Conservation (phyloP, 1,139 yeast genomes). For the Suhomyces ambrosiae region DNA sequence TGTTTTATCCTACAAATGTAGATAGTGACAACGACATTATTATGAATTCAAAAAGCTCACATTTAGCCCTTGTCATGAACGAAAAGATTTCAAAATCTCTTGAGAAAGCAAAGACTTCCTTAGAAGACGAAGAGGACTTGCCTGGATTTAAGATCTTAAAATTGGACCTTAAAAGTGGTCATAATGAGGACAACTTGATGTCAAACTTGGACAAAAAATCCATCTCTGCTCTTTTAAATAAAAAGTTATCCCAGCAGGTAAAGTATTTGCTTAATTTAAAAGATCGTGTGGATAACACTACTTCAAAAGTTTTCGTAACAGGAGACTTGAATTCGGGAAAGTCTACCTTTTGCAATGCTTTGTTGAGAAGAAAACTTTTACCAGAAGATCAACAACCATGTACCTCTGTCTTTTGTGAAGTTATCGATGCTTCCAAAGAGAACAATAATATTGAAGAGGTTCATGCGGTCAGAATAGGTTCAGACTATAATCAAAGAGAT, state of each 20-base stretch:
- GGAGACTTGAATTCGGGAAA: slow-evolving; percentile 98
- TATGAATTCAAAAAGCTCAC: slow-evolving; percentile 50
- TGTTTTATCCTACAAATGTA: slow-evolving; percentile 60
- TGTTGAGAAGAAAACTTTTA: slow-evolving; percentile 71
- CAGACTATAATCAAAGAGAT: slow-evolving; percentile 59
- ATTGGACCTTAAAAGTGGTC: slow-evolving; percentile 64
- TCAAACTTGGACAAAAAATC: slow-evolving; percentile 63
- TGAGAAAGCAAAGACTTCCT: slow-evolving; percentile 32
- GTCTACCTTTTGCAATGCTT: slow-evolving; percentile 91
- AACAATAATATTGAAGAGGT: slow-evolving; percentile 83
- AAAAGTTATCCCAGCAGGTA: slow-evolving; percentile 60
- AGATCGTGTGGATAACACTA: slow-evolving; percentile 86
- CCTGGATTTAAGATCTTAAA: slow-evolving; percentile 62
- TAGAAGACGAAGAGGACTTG: slow-evolving; percentile 23
- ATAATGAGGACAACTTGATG: slow-evolving; percentile 42
- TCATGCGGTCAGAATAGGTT: slow-evolving; percentile 80
- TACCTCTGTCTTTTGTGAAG: slow-evolving; percentile 94
- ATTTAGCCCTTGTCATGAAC: slow-evolving; percentile 53
- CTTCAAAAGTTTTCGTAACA: slow-evolving; percentile 92
- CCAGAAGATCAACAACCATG: slow-evolving; percentile 99
- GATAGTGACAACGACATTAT: slow-evolving; percentile 32
- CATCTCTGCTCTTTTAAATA: slow-evolving; percentile 64
- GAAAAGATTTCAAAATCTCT: slow-evolving; percentile 36
- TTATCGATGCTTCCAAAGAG: slow-evolving; percentile 72
- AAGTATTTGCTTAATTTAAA: slow-evolving; percentile 73